phyloP scores from a whole-genome alignment of 306 rosid genomes.

The Canavalia gladiata region DNA sequence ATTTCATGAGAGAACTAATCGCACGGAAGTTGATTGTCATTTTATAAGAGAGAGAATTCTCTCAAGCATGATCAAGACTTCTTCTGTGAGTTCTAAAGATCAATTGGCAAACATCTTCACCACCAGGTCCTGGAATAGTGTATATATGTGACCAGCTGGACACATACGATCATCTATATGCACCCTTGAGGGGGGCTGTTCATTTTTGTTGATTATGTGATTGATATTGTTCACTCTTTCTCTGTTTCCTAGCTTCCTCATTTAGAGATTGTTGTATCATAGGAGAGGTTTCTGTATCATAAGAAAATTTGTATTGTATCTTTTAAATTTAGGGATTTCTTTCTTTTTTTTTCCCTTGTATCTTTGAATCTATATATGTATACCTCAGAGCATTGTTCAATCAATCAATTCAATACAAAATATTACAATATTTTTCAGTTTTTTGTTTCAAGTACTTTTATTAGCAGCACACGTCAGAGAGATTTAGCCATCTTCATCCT shows the following conservation, averaged over 20 bases:
- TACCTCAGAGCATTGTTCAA: neutral
- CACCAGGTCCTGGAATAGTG: neutral
- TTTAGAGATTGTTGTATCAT: neutral
- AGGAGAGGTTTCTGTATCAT: neutral
- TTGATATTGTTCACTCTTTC: neutral
- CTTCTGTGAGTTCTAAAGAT: neutral
- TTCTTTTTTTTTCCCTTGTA: neutral
- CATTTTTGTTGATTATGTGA: neutral
- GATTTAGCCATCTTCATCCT: conserved; percentile 10
- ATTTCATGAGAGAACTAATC: too few relatives aligned
- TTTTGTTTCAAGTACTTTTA: neutral
- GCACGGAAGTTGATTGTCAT: too few relatives aligned
- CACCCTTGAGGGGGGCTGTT: neutral
- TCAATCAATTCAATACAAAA: conserved; percentile 18
- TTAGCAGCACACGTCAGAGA: neutral
- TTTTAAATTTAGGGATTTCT: neutral
- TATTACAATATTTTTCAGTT: neutral
- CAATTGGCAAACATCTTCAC: neutral
- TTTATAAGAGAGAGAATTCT: neutral
- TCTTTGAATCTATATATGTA: neutral
- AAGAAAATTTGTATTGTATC: neutral
- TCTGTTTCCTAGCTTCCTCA: conserved; percentile 5
- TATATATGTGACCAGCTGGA: neutral
- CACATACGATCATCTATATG: neutral
- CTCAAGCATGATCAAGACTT: neutral